Evolutionary conservation across 2,329 filamentous ascomycete species (phyloP).

Genomic region (Colletotrichum chlorophyti): DNA sequence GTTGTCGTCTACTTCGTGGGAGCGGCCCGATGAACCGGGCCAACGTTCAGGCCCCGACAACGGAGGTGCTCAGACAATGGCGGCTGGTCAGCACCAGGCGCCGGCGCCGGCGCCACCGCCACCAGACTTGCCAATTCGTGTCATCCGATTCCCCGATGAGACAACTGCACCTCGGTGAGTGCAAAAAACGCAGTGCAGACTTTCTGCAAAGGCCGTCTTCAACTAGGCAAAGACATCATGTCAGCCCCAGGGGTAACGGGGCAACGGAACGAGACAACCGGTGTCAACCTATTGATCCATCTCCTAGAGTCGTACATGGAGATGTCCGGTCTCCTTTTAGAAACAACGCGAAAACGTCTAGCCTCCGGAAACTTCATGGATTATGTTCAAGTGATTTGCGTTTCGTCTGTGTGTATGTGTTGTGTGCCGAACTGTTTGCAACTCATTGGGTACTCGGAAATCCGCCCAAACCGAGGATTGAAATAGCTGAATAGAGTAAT

Average conservation of each 20-base stretch:
- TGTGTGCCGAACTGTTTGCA: too few relatives aligned
- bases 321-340: background rate
- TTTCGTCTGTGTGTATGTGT: background rate
- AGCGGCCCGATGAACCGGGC: slow-evolving; percentile 6
- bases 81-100: slow-evolving; percentile 35
- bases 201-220: background rate
- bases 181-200: background rate
- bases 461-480: background rate
- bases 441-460: too few relatives aligned
- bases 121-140: slow-evolving; percentile 37
- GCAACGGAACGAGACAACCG: too few relatives aligned
- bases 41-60: background rate
- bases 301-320: background rate
- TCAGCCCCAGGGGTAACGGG: too few relatives aligned
- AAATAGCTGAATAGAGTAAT: background rate
- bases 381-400: background rate
- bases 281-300: background rate
- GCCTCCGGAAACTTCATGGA: too few relatives aligned
- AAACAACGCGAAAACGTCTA: background rate
- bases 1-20: background rate
- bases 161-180: slow-evolving; percentile 8
- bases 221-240: background rate
- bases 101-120: slow-evolving; percentile 34
- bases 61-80: background rate
- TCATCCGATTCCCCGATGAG: slow-evolving; percentile 54